Conservation (phyloP, 2,329 filamentous ascomycete species). For the Neofusicoccum kwambonambiense region DNA sequence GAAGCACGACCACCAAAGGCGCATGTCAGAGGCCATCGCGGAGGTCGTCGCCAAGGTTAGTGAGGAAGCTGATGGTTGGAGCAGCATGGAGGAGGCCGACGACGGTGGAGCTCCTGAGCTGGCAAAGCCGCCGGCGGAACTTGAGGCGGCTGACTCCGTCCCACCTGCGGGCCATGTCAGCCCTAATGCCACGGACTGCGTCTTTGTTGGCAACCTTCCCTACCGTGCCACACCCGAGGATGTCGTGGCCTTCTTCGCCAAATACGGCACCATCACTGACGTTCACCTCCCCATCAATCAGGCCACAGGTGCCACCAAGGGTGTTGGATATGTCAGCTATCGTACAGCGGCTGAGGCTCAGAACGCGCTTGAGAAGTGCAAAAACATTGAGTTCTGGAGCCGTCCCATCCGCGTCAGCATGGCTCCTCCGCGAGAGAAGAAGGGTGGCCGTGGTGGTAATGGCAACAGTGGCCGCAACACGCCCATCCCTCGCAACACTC, state of each 20-base stretch:
- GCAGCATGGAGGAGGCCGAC: constrained; percentile 32
- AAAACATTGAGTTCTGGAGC: background rate
- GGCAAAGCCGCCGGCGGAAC: background rate
- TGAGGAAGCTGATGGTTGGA: constrained; percentile 41
- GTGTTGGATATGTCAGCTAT: constrained; percentile 5
- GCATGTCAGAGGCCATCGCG: constrained; percentile 27
- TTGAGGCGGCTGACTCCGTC: background rate
- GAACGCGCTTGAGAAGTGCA: background rate
- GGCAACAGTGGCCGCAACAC: background rate
- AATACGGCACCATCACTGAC: background rate
- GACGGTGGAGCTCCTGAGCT: constrained; percentile 28
- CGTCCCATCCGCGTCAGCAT: background rate
- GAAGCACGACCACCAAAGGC: constrained; percentile 27
- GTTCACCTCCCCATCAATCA: constrained; percentile 6
- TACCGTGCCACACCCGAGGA: background rate
- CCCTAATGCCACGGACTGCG: background rate
- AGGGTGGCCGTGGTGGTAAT: background rate
- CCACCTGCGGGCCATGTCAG: background rate
- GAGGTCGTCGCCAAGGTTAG: constrained; percentile 39
- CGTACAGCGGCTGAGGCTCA: background rate
- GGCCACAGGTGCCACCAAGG: background rate
- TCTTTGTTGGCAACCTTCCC: constrained; percentile 13
- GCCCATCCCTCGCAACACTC: background rate
- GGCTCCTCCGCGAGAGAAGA: constrained; percentile 4
- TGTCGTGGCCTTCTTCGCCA: constrained; percentile 4